Conservation (phyloP, 2,329 filamentous ascomycete genomes). For the Plectosphaerella sp. region DNA sequence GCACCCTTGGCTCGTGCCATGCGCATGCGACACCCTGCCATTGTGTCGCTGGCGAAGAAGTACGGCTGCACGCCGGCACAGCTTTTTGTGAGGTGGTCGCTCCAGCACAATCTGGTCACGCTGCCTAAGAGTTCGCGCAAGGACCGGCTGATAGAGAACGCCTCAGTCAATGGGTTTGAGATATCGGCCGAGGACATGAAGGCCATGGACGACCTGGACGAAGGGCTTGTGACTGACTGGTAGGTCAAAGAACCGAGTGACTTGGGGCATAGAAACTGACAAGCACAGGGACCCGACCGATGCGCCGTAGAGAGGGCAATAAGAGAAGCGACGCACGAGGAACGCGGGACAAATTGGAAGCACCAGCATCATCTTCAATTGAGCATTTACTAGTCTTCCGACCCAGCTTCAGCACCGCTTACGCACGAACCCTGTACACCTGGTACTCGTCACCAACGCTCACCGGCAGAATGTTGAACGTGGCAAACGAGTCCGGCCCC, state of each 20-base stretch:
- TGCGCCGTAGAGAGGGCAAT: conserved; percentile 13
- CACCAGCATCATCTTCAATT: no score
- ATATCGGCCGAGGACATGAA: conserved; percentile 62
- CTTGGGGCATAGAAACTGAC: conserved; percentile 5
- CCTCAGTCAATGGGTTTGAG: conserved; percentile 52
- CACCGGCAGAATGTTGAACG: conserved; percentile 22
- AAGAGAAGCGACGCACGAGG: no score
- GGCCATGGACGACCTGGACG: conserved; percentile 60
- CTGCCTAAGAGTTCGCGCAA: conserved; percentile 67
- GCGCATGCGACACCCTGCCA: conserved; percentile 63
- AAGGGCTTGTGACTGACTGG: conserved; percentile 69
- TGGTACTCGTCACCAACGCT: conserved; percentile 23
- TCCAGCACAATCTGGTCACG: conserved; percentile 70
- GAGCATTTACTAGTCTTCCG: no score
- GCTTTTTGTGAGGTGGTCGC: conserved; percentile 71
- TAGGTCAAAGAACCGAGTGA: conserved; percentile 16
- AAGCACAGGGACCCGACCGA: conserved; percentile 24
- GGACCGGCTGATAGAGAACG: conserved; percentile 63
- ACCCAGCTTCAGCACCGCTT: no score
- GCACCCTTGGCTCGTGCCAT: conserved; percentile 70
- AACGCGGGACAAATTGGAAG: no score
- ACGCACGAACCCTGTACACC: conserved; percentile 16
- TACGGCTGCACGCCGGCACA: conserved; percentile 70
- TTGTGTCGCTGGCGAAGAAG: conserved; percentile 59
- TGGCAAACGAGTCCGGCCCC: conserved; percentile 25